These are phyloP conservation scores for Citrus cavaleriei DNA, from an alignment of 345 rosid species.

Conservation along the genomic window DNA sequence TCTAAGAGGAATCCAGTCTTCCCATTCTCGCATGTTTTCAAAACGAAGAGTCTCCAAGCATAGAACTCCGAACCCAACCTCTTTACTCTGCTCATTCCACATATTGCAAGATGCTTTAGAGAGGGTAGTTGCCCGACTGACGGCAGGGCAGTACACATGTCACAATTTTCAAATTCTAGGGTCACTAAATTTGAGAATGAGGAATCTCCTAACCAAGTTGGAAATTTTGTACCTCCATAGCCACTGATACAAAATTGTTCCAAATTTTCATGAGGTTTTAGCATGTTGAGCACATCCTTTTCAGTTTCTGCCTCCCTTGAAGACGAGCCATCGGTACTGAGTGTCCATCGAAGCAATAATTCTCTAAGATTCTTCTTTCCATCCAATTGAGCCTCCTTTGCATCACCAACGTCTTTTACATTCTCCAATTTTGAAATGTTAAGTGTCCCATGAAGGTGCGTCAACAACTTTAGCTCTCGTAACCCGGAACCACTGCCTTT, in stretches of 20 bases:
- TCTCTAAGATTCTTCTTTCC: constrained; percentile 22
- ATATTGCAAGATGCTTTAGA: not conserved
- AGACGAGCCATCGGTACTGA: too few relatives aligned
- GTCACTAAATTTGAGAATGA: not conserved
- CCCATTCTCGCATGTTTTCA: constrained; percentile 26
- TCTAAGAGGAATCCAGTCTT: constrained; percentile 22
- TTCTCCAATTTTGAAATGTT: not conserved
- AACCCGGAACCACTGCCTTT: not conserved
- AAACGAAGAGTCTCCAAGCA: constrained; percentile 8
- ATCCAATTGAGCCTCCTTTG: constrained; percentile 22
- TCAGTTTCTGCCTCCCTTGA: not conserved
- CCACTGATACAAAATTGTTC: not conserved
- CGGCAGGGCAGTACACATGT: not conserved
- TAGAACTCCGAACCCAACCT: not conserved
- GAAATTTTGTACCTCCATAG: not conserved
- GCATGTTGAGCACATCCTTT: not conserved
- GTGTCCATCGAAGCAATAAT: constrained; percentile 11
- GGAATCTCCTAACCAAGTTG: constrained; percentile 18
- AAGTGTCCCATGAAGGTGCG: not conserved
- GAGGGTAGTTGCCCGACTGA: not conserved
- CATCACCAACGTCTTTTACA: not conserved
- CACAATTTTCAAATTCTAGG: not conserved
- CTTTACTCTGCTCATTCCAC: not conserved
- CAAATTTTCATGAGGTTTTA: not conserved
- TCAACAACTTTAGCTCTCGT: not conserved